Evolutionary conservation across 139 green algal species (phyloP).

Genomic region (Zygnema circumcarinatum): DNA sequence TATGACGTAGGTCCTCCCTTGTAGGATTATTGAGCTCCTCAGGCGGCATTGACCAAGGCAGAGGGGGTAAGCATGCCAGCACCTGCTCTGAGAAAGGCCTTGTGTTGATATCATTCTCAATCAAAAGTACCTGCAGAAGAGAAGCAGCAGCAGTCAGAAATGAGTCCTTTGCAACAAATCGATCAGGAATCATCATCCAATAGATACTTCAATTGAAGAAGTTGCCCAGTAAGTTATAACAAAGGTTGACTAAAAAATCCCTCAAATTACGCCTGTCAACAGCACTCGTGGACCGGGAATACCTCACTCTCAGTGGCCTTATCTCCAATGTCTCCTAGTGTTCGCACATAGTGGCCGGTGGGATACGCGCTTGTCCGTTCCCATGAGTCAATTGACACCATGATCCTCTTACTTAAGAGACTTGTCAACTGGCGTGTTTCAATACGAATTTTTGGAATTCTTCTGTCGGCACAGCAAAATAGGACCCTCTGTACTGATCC

Average conservation of each 20-base stretch:
- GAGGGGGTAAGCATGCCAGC: constrained; percentile 89
- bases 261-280: too few relatives aligned
- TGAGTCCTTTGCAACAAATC: too few relatives aligned
- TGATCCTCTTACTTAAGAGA: constrained; percentile 64
- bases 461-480: constrained; percentile 57
- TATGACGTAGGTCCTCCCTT: constrained; percentile 55
- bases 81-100: constrained; percentile 75
- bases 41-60: constrained; percentile 79
- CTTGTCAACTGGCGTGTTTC: constrained; percentile 76
- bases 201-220: too few relatives aligned
- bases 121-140: constrained; percentile 57
- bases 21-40: constrained; percentile 34
- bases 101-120: constrained; percentile 67
- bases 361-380: constrained; percentile 51
- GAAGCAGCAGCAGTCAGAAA: too few relatives aligned
- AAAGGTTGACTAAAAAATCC: too few relatives aligned
- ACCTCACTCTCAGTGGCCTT: constrained; percentile 82
- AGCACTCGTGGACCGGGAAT: too few relatives aligned
- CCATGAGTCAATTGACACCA: constrained; percentile 69
- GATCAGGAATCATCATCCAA: too few relatives aligned
- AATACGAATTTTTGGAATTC: constrained; percentile 72
- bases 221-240: too few relatives aligned
- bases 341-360: constrained; percentile 66
- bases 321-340: constrained; percentile 64
- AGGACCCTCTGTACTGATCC: constrained; percentile 27